Evolutionary conservation across 78 protist species (phyloP).

Genomic region (Pigoraptor vietnamica): DNA sequence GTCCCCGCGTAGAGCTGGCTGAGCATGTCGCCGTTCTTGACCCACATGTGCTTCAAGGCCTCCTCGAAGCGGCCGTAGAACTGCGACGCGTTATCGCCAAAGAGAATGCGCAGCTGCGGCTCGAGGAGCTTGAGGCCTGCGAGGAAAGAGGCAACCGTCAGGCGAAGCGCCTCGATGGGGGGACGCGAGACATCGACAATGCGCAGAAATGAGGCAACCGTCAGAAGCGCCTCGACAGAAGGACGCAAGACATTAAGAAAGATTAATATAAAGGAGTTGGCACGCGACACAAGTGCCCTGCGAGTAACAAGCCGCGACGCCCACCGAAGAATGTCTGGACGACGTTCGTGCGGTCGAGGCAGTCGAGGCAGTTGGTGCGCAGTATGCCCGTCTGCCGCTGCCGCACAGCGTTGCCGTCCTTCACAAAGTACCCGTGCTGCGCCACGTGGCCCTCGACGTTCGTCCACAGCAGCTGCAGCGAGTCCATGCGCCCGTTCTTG

Average conservation of each 20-base stretch:
- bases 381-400: constrained; percentile 47
- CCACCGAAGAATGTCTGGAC: constrained; percentile 41
- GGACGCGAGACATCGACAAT: no score
- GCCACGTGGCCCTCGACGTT: not conserved
- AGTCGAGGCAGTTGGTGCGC: constrained; percentile 88
- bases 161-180: not conserved
- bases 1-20: constrained; percentile 34
- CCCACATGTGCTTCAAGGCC: constrained; percentile 8
- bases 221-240: no score
- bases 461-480: not conserved
- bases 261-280: no score
- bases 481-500: not conserved
- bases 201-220: no score
- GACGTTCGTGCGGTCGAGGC: constrained; percentile 88
- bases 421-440: not conserved
- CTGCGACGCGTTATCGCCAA: not conserved
- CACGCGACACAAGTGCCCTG: no score
- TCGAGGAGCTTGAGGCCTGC: not conserved
- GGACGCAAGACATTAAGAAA: no score
- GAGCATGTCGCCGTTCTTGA: constrained; percentile 15
- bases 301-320: not conserved
- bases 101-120: not conserved
- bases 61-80: not conserved
- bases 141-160: not conserved
- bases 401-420: not conserved